These are phyloP conservation scores for Helenozyma baotianmanensis DNA, from an alignment of 805 yeast genomes.

Conservation along the genomic window DNA sequence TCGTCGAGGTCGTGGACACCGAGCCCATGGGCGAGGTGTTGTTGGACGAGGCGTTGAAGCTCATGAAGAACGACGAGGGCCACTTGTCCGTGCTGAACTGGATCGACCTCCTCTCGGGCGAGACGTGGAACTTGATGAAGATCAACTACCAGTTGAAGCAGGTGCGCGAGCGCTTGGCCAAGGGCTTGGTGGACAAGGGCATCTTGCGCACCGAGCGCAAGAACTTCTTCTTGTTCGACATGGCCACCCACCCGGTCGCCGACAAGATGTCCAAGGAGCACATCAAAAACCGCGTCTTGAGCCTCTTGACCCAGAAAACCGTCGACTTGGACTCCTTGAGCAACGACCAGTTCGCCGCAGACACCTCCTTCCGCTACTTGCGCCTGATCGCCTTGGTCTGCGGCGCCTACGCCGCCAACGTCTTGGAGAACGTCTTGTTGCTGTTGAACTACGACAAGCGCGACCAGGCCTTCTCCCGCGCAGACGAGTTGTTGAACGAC, in stretches of 20 bases:
- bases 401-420: constrained; percentile 94
- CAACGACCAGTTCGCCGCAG: constrained; percentile 62
- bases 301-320: constrained; percentile 67
- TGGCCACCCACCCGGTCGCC: constrained; percentile 97
- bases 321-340: constrained; percentile 40
- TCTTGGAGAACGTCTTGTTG: constrained; percentile 80
- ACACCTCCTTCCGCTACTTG: constrained; percentile 62
- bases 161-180: constrained; percentile 93
- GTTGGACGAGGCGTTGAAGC: constrained; percentile 85
- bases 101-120: constrained; percentile 92
- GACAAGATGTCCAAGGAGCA: constrained; percentile 83
- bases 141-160: constrained; percentile 94
- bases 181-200: constrained; percentile 96
- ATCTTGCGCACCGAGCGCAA: constrained; percentile 92
- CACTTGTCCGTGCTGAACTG: constrained; percentile 76
- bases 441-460: constrained; percentile 79
- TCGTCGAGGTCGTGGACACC: constrained; percentile 81
- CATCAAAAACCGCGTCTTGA: constrained; percentile 66
- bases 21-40: constrained; percentile 91
- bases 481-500: constrained; percentile 84
- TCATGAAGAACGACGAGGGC: constrained; percentile 82
- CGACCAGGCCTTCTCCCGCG: constrained; percentile 87
- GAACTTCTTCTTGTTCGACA: constrained; percentile 89
- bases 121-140: constrained; percentile 95
- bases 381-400: constrained; percentile 80